Evolutionary conservation across 1,139 yeast species (phyloP).

Genomic region (Candida gigantensis): DNA sequence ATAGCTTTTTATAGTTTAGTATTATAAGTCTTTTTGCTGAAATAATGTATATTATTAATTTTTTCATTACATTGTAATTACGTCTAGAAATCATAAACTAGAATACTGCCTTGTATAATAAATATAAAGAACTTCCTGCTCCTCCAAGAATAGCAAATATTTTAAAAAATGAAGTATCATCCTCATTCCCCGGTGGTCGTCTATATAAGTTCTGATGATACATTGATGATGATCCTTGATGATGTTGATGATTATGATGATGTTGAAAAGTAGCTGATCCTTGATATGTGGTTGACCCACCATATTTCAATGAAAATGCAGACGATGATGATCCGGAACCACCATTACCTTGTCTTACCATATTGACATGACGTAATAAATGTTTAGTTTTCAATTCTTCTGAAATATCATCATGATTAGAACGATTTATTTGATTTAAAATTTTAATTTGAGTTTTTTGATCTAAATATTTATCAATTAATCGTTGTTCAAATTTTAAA

Average conservation of each 20-base stretch:
- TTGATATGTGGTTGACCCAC: constrained; percentile 9
- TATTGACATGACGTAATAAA: constrained; percentile 38
- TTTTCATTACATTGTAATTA: constrained; percentile 2
- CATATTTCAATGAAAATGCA: constrained; percentile 5
- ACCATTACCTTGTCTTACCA: constrained; percentile 4
- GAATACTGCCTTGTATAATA: constrained; percentile 23
- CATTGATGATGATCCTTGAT: too few relatives aligned
- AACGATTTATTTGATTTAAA: constrained; percentile 34
- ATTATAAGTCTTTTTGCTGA: too few relatives aligned
- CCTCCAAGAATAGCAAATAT: constrained; percentile 32
- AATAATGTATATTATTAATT: constrained; percentile 1
- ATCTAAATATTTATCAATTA: constrained; percentile 41
- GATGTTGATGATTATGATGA: too few relatives aligned
- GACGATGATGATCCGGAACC: background rate
- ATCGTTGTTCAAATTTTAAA: constrained; percentile 60
- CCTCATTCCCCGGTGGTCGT: constrained; percentile 23
- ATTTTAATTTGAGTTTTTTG: constrained; percentile 35
- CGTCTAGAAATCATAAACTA: constrained; percentile 3
- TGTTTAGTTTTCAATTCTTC: constrained; percentile 48
- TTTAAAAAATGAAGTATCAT: constrained; percentile 22
- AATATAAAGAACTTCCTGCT: constrained; percentile 31
- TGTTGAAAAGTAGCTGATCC: constrained; percentile 11
- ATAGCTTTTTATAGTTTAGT: too few relatives aligned
- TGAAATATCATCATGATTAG: constrained; percentile 34
- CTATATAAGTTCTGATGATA: constrained; percentile 35